phyloP scores from a whole-genome alignment of 495 filamentous ascomycete species.

The Neurospora pannonica region DNA sequence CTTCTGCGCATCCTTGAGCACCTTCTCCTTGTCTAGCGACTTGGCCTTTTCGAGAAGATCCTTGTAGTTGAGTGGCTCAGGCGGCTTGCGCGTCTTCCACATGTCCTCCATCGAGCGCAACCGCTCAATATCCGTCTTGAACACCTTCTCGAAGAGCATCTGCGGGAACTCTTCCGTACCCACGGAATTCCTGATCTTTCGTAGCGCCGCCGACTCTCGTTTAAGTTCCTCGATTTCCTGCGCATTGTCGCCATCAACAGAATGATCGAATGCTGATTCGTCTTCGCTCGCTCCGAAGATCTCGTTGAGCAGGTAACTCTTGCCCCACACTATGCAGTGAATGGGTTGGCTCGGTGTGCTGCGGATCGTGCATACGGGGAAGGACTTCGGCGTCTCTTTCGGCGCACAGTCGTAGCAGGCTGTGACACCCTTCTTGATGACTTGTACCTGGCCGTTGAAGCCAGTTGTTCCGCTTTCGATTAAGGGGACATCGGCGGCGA shows the following conservation, averaged over 20 bases:
- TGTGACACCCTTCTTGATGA: constrained; percentile 86
- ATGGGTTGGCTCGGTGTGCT: constrained; percentile 92
- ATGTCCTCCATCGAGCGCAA: constrained; percentile 86
- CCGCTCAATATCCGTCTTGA: constrained; percentile 73
- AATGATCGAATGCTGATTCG: constrained; percentile 63
- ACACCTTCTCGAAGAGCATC: constrained; percentile 89
- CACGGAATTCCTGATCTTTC: constrained; percentile 73
- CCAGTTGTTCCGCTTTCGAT: constrained; percentile 97
- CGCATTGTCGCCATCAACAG: constrained; percentile 75
- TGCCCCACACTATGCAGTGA: constrained; percentile 99
- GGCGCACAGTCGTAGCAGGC: constrained; percentile 94
- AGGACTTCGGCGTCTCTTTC: constrained; percentile 82
- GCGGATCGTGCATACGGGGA: constrained; percentile 92
- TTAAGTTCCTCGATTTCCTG: constrained; percentile 79
- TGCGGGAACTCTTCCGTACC: constrained; percentile 69
- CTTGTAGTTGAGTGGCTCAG: constrained; percentile 60
- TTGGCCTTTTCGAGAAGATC: constrained; percentile 35
- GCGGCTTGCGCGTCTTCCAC: constrained; percentile 80
- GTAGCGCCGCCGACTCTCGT: constrained; percentile 72
- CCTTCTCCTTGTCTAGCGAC: constrained; percentile 36
- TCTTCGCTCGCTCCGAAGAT: constrained; percentile 90
- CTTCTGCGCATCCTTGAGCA: constrained; percentile 60
- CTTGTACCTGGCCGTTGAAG: constrained; percentile 96
- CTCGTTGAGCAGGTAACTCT: constrained; percentile 90
- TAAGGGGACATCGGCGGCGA: constrained; percentile 81